A percentile compares a stretch with the other conserved stretches of the same genome.
Evolutionary conservation across 768 basidiomycete genomes (phyloP).

Genomic region (Macrolepiota fuliginosa): DNA sequence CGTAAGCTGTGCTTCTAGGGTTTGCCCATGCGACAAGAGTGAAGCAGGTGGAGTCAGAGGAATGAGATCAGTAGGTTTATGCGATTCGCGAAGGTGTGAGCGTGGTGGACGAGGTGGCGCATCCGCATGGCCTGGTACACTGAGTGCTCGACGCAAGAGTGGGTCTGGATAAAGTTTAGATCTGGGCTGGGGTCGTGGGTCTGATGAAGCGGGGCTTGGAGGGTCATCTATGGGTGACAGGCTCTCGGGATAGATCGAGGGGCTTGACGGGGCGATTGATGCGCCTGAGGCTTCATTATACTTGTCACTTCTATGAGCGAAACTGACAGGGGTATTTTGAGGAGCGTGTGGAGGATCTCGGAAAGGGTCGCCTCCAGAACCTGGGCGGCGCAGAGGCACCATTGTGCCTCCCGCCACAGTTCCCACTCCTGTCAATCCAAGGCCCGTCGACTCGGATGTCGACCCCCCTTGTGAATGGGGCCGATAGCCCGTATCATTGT

Average conservation of each 20-base stretch:
- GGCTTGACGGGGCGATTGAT: constrained; percentile 41
- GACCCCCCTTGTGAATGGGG: neutral
- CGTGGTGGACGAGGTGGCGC: constrained; percentile 20
- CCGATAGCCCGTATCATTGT: neutral
- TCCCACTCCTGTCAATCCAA: constrained; percentile 6
- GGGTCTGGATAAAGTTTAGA: neutral
- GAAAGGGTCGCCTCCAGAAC: constrained; percentile 31
- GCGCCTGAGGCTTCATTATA: neutral
- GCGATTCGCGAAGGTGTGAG: constrained; percentile 20
- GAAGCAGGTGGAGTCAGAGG: constrained; percentile 15
- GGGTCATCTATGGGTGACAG: constrained; percentile 34
- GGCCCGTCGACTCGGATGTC: neutral
- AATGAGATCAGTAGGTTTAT: neutral
- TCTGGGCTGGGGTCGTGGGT: neutral
- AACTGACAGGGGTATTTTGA: constrained; percentile 16
- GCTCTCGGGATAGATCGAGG: constrained; percentile 49
- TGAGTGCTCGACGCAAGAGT: constrained; percentile 8
- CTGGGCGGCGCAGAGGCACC: constrained; percentile 5
- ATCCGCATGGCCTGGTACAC: constrained; percentile 1
- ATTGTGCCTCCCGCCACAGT: neutral
- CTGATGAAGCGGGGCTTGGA: constrained; percentile 16
- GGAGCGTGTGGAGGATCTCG: constrained; percentile 23
- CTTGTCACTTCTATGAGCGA: neutral
- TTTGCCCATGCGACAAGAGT: neutral
- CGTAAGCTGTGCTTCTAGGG: neutral